phyloP scores from a whole-genome alignment of 495 filamentous ascomycete genomes.

The Podospora pseudopauciseta region DNA sequence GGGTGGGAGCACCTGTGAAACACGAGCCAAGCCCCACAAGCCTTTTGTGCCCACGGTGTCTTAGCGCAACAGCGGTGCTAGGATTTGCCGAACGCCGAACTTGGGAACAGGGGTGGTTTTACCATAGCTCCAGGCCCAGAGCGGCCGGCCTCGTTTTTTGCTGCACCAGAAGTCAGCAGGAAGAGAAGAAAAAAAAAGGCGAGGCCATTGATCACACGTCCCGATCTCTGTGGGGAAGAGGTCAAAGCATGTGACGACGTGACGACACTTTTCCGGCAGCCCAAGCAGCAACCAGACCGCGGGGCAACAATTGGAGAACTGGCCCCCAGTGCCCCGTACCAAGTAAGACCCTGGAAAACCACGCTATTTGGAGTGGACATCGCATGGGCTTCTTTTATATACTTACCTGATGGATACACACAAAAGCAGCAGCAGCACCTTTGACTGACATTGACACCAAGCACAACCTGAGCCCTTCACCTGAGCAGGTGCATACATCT shows the following conservation, averaged over 20 bases:
- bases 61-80: background rate
- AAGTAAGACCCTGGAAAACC: background rate
- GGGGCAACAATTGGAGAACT: background rate
- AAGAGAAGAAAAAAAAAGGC: background rate
- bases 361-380: background rate
- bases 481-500: conserved; percentile 1
- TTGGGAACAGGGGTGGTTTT: background rate
- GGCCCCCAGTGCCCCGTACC: background rate
- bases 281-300: conserved; percentile 2
- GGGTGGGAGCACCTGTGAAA: background rate
- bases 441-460: background rate
- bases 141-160: conserved; percentile 1
- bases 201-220: conserved; percentile 20
- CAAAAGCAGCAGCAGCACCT: background rate
- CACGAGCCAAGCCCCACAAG: background rate
- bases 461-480: background rate
- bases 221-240: conserved; percentile 19
- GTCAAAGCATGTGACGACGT: conserved; percentile 25
- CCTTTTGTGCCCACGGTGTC: background rate
- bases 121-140: conserved; percentile 3
- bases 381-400: background rate
- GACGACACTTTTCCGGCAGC: conserved; percentile 17
- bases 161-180: background rate
- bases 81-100: conserved; percentile 1
- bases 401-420: background rate